These are phyloP conservation scores for Puccinia hordei DNA, from an alignment of 1,284 basidiomycete genomes.

Conservation along the genomic window DNA sequence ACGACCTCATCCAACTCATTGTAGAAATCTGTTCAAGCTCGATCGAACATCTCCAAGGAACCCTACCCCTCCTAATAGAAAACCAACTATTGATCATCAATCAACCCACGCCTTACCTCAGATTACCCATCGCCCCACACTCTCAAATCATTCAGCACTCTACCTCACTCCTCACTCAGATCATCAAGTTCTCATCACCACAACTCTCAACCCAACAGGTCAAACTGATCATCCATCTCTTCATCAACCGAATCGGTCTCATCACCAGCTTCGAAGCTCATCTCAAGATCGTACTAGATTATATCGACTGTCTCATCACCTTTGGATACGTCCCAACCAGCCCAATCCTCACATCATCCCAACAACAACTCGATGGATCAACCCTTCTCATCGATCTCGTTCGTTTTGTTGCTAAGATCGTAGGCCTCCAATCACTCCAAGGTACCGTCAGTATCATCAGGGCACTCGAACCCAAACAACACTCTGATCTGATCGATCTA, in stretches of 20 bases:
- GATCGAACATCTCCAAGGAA: background rate
- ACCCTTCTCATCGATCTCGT: conserved; percentile 34
- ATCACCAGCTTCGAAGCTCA: conserved; percentile 9
- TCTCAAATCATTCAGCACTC: conserved; percentile 22
- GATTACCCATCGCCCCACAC: background rate
- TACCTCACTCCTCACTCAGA: conserved; percentile 25
- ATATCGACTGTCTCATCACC: conserved; percentile 35
- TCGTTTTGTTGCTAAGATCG: conserved; percentile 33
- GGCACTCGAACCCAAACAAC: conserved; percentile 9
- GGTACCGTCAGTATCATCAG: conserved; percentile 17
- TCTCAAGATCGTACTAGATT: conserved; percentile 31
- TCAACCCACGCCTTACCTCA: conserved; percentile 4
- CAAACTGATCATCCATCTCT: conserved; percentile 41
- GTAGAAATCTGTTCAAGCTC: conserved; percentile 5
- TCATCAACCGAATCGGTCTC: conserved; percentile 27
- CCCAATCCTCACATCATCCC: background rate
- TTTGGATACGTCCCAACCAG: conserved; percentile 40
- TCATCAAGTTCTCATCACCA: conserved; percentile 49
- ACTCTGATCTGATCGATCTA: conserved; percentile 27
- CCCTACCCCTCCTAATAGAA: background rate
- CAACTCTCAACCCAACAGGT: conserved; percentile 32
- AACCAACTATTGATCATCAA: background rate
- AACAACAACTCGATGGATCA: background rate
- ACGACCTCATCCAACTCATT: conserved; percentile 7
- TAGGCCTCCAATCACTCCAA: conserved; percentile 20